Base-by-base conservation (phyloP, 2,329 filamentous ascomycete genomes). In the Ophiosphaerella narmari region DNA sequence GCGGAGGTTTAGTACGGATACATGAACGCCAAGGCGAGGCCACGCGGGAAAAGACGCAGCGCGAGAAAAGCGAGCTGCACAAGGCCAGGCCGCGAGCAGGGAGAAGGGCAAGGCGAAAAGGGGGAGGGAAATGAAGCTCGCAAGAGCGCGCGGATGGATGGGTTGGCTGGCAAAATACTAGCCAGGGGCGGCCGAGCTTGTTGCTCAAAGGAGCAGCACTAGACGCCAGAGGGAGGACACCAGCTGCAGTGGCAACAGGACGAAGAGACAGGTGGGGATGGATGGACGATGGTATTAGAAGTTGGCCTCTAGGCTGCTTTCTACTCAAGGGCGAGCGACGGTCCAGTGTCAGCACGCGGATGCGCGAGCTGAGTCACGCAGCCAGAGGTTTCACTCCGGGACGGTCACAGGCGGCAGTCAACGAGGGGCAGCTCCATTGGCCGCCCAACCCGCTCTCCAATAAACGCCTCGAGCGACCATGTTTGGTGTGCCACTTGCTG, bases 111-210 rank as follows among this genome's bases (percentile, higher is more conserved):
- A 29, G 11, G 11, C 31, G 47, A 43, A 33, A 37, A 40, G 24
- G 32, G 58, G 56, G 51, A 57, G 52, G 51, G 44, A 54, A 47
- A 53, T 50, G 53, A 51, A 45, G 47, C 46, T 54, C 43, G 50
- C 57, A 54, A 21, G 18, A 21, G 59, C 51, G 60, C 55, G 58
- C 55, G 43, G 55, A 52, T 57, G 47, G 56, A 53, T 29, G 26
- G 55, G 55, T 48, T 53, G 59, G 60, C 50, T 59, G 57, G 57
- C 26, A 37, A 55, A 54, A 56, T 45, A 48, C 55, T 54, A 57
- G 57, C 57, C 56, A 59, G 59, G 53, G 48, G 39, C 54, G 52
- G 46, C 57, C 65, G 65, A 62, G 62, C 57, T 62, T 58, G 54
- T 61, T 52, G 16, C 53, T 54, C 56, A 62, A 57, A 63, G 57